Conservation (phyloP, 1,284 basidiomycete species). For the Moniliella sp. region DNA sequence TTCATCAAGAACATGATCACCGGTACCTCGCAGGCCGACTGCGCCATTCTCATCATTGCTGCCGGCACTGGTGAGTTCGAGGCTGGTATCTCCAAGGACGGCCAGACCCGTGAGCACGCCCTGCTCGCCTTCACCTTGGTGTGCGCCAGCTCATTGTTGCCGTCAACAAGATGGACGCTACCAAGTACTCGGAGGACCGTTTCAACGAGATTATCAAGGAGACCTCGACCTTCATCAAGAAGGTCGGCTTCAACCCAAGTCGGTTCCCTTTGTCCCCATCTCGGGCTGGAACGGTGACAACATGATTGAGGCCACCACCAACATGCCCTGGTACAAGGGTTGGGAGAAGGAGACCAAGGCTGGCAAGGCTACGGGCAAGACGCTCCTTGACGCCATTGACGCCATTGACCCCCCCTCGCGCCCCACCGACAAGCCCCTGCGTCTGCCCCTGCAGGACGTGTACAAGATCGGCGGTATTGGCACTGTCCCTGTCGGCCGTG, state of each 20-base stretch:
- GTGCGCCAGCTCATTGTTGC: slow-evolving; percentile 99
- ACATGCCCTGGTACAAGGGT: slow-evolving; percentile 99
- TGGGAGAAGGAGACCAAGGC: slow-evolving; percentile 51
- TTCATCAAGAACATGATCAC: slow-evolving; percentile 71
- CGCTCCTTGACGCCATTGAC: slow-evolving; percentile 96
- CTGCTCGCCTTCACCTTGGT: slow-evolving; percentile 98
- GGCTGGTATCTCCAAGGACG: slow-evolving; percentile 99
- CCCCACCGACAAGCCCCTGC: slow-evolving; percentile 97
- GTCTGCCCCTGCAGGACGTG: slow-evolving; percentile 99
- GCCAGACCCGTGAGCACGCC: slow-evolving; percentile 99
- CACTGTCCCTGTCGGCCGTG: slow-evolving; percentile 98
- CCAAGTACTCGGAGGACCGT: slow-evolving; percentile 95
- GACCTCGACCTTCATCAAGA: slow-evolving; percentile 98
- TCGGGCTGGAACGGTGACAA: slow-evolving; percentile 99
- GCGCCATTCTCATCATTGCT: slow-evolving; percentile 97
- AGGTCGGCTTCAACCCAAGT: slow-evolving; percentile 99
- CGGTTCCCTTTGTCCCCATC: slow-evolving; percentile 94
- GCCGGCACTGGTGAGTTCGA: slow-evolving; percentile 99
- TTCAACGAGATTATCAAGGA: slow-evolving; percentile 99
- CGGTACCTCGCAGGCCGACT: slow-evolving; percentile 98
- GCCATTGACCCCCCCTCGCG: slow-evolving; percentile 91
- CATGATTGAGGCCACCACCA: slow-evolving; percentile 67
- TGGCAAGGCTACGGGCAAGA: slow-evolving; percentile 85
- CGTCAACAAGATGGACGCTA: slow-evolving; percentile 99
- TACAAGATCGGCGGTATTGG: slow-evolving; percentile 99